Evolutionary conservation across 805 yeast genomes (phyloP), one percentile per base, ranked within the genome.

Genomic region (Huiozyma sinensis): DNA sequence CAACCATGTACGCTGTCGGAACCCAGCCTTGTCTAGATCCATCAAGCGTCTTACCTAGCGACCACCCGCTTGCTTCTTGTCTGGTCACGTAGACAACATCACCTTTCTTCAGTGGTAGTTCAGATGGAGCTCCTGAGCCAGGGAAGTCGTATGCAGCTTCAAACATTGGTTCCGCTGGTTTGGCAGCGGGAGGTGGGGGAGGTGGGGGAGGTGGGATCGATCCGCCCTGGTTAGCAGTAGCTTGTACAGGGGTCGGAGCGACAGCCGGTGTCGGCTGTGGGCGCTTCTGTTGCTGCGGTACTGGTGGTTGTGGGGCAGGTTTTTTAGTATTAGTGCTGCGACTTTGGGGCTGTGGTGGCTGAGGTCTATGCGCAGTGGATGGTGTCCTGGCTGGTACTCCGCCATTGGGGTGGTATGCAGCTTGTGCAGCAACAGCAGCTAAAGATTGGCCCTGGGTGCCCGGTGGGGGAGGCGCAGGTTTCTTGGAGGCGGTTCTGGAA

Each of bases 1-100:
- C 77, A 17, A 70, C 78, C 56, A 90, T 77, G 60, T 89, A 92
- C n/a, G 89, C 84, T 24, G 92, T 82, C 10, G 99, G 99, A 9
- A 92, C 90, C 98, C 98, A 92, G 5, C 99, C 99, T 61, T 88
- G 92, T 45, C 69, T 75, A 1, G 81, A 58, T 36, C 84, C 92
- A 56, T 83, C 89, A 48, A 81, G 61, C 32, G 77, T 71, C 60
- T 83, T 83, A 7, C 88, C 97, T 46, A 92, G 71, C 54, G 95
- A 90, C 99, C 99, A 92, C 12, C 96, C 95, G 49, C 85, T 89
- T 39, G 81, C 79, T 45, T 82, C 85, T 50, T 82, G 78, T 56
- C 75, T 81, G 3, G 79, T 67, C 32, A 92, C 77, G 48, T 77
- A 77, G 33, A 90, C 79, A 39, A 86, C 68, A 38, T 84, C 83